phyloP scores from a whole-genome alignment of 1,139 yeast genomes.

The Saccharomyces hybrid region DNA sequence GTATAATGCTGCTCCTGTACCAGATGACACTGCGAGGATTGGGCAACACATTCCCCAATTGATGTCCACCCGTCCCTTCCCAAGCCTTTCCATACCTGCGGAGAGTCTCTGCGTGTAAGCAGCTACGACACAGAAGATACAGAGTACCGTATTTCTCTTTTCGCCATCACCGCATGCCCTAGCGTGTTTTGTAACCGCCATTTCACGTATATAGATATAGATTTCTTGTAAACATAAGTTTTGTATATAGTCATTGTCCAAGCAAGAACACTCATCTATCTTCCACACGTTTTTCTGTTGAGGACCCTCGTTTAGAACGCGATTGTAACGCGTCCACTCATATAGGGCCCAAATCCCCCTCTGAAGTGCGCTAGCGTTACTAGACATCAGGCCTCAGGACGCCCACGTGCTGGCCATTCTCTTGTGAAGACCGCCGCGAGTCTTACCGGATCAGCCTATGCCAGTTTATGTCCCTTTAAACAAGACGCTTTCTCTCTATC shows the following conservation, averaged over 20 bases:
- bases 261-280: not conserved
- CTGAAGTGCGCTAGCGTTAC: not conserved
- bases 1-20: slow-evolving; percentile 84
- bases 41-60: slow-evolving; percentile 11
- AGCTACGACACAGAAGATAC: not conserved
- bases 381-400: not conserved
- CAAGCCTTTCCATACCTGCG: not conserved
- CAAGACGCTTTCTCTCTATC: not conserved
- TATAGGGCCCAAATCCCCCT: not conserved
- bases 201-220: not conserved
- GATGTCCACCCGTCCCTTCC: not conserved
- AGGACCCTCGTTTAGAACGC: not conserved
- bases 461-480: not conserved
- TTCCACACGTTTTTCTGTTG: not conserved
- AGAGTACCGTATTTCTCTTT: not conserved
- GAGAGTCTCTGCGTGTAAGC: not conserved
- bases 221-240: not conserved
- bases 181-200: not conserved
- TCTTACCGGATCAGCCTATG: no score
- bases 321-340: not conserved
- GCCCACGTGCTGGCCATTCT: not conserved
- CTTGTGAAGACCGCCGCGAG: not conserved
- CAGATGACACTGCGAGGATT: slow-evolving; percentile 42
- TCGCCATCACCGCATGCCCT: not conserved
- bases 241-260: not conserved